Percentiles rank a stretch among this genome's conserved stretches.
These are phyloP conservation scores for Eleusine coracana DNA, from an alignment of 176 grass and related monocot genomes.

Conservation along the genomic window DNA sequence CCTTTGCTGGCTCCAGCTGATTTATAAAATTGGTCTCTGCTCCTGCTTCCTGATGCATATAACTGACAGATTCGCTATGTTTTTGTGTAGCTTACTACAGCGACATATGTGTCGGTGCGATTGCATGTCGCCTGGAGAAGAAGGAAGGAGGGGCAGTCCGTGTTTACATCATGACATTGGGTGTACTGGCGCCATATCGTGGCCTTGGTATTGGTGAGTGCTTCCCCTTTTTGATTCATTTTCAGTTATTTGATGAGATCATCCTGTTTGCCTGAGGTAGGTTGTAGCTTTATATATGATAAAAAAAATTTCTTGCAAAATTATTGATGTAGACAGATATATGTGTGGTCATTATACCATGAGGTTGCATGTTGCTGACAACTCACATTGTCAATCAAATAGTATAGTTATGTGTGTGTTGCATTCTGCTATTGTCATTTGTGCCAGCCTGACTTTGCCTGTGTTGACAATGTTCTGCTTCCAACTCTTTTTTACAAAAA, in stretches of 20 bases:
- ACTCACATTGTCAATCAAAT: slow-evolving; percentile 3
- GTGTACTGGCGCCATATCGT: slow-evolving; percentile 94
- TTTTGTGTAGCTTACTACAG: slow-evolving; percentile 86
- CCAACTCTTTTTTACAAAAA: slow-evolving; percentile 4
- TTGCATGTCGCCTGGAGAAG: slow-evolving; percentile 93
- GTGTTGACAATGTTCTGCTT: not conserved
- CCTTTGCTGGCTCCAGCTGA: slow-evolving; percentile 7
- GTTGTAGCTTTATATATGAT: not conserved
- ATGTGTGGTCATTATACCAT: not conserved
- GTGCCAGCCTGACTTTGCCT: slow-evolving; percentile 5
- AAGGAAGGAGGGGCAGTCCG: slow-evolving; percentile 74
- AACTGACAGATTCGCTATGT: not conserved
- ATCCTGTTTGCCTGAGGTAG: slow-evolving; percentile 22
- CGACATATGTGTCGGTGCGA: slow-evolving; percentile 93
- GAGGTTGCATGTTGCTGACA: not conserved
- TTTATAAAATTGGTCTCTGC: slow-evolving; percentile 1
- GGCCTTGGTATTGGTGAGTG: slow-evolving; percentile 84
- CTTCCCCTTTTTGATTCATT: slow-evolving; percentile 9
- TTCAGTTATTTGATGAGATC: slow-evolving; percentile 16
- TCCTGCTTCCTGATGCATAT: not conserved
- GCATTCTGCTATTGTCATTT: slow-evolving; percentile 17
- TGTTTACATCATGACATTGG: slow-evolving; percentile 98
- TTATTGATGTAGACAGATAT: slow-evolving; percentile 4
- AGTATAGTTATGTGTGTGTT: slow-evolving; percentile 1
- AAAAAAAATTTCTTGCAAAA: not conserved